A percentile compares a stretch with the other conserved stretches of the same genome.
These are phyloP conservation scores for Novymonas esmeraldas DNA, from an alignment of 208 protist genomes.

Conservation along the genomic window DNA sequence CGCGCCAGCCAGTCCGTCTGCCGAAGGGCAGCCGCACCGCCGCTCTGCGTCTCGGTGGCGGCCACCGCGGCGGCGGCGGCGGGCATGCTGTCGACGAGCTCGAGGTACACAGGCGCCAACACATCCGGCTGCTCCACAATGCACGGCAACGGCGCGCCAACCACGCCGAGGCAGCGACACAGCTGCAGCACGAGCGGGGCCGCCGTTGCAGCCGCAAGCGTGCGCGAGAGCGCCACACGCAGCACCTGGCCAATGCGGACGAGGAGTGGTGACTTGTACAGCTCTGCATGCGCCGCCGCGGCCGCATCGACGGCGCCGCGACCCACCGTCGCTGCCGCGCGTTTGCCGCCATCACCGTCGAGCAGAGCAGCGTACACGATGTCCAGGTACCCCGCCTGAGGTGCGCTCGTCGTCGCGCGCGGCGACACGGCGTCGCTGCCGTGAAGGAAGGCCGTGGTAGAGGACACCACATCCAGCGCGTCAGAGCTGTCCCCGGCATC, in stretches of 20 bases:
- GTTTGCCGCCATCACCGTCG: constrained; percentile 3
- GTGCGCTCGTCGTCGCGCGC: constrained; percentile 29
- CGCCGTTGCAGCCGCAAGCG: background rate
- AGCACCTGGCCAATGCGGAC: constrained; percentile 7
- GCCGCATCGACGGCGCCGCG: constrained; percentile 22
- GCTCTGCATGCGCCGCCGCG: constrained; percentile 4
- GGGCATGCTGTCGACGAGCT: constrained; percentile 20
- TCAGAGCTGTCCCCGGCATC: constrained; percentile 1
- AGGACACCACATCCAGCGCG: constrained; percentile 12
- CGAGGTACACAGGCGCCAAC: constrained; percentile 35
- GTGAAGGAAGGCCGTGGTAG: constrained; percentile 31
- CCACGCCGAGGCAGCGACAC: constrained; percentile 37
- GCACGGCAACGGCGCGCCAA: constrained; percentile 31
- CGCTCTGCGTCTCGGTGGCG: background rate
- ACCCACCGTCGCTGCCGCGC: constrained; percentile 6
- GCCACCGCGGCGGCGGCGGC: background rate
- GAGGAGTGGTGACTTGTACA: constrained; percentile 16
- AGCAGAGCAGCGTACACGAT: constrained; percentile 26
- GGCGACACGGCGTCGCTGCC: background rate
- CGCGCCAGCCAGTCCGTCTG: constrained; percentile 56
- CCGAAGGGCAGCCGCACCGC: constrained; percentile 6
- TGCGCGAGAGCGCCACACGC: constrained; percentile 20
- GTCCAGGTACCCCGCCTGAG: constrained; percentile 29
- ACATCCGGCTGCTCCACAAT: constrained; percentile 17
- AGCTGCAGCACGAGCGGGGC: constrained; percentile 14